A percentile compares a stretch with the other conserved stretches of the same genome.
These are phyloP conservation scores for Gossypium australe DNA, from an alignment of 345 rosid genomes.

Conservation along the genomic window DNA sequence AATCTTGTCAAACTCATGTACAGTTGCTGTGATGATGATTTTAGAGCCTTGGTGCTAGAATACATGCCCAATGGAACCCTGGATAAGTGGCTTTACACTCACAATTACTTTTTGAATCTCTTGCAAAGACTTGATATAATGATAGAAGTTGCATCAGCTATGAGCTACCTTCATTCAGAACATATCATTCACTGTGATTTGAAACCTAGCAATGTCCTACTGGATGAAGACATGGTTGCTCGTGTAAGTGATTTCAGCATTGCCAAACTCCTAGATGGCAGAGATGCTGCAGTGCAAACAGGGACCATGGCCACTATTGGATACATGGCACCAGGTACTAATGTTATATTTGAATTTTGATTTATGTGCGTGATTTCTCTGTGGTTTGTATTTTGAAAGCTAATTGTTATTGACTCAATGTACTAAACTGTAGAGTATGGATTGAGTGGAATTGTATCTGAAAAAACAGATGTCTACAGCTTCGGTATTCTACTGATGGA, in stretches of 20 bases:
- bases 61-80: slow-evolving; percentile 20
- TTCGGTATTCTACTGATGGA: slow-evolving; percentile 11
- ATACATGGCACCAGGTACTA: slow-evolving; percentile 18
- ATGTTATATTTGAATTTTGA: not conserved
- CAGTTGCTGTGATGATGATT: slow-evolving; percentile 3
- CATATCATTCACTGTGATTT: slow-evolving; percentile 3
- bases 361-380: not conserved
- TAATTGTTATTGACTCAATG: not conserved
- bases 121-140: slow-evolving; percentile 12
- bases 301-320: slow-evolving; percentile 12
- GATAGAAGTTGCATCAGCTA: slow-evolving; percentile 17
- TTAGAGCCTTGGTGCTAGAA: slow-evolving; percentile 15
- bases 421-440: not conserved
- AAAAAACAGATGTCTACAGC: slow-evolving; percentile 6
- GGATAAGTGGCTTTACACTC: slow-evolving; percentile 18
- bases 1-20: slow-evolving; percentile 17
- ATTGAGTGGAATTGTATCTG: slow-evolving; percentile 1
- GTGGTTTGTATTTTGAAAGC: slow-evolving; percentile 4
- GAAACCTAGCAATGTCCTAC: slow-evolving; percentile 16
- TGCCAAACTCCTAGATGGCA: not conserved
- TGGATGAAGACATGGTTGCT: slow-evolving; percentile 15
- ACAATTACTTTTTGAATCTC: slow-evolving; percentile 5
- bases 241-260: slow-evolving; percentile 16
- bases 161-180: slow-evolving; percentile 8
- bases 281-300: not conserved